phyloP scores from a whole-genome alignment of 2,329 filamentous ascomycete species.

The Fusarium buharicum region DNA sequence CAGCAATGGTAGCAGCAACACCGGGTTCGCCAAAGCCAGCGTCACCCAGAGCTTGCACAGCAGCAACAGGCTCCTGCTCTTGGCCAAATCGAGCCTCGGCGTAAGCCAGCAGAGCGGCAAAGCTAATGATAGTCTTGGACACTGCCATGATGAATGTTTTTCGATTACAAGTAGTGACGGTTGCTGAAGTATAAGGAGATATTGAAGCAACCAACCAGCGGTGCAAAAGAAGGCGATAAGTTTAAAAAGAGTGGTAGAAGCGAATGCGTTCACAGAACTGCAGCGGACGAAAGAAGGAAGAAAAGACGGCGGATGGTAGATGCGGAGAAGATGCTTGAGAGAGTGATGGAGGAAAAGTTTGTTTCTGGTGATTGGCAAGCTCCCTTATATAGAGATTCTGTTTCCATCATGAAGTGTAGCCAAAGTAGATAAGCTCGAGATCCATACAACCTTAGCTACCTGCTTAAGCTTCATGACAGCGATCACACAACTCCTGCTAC shows the following conservation, averaged over 20 bases:
- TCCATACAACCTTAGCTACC: conserved; percentile 13
- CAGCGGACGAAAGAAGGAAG: conserved; percentile 29
- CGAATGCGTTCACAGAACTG: conserved; percentile 48
- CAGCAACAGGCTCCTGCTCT: conserved; percentile 67
- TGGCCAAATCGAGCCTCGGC: conserved; percentile 70
- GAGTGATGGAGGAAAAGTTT: conserved; percentile 27
- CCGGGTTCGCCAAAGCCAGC: conserved; percentile 65
- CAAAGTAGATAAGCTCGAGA: conserved; percentile 34
- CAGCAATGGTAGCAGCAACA: conserved; percentile 71
- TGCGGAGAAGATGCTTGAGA: conserved; percentile 26
- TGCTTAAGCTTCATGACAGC: conserved; percentile 8
- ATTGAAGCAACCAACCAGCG: conserved; percentile 39
- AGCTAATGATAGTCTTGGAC: conserved; percentile 28
- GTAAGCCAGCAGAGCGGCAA: conserved; percentile 50
- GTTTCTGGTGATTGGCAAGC: conserved; percentile 22
- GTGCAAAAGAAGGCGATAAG: conserved; percentile 31
- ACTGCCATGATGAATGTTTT: conserved; percentile 16
- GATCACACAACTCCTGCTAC: conserved; percentile 37
- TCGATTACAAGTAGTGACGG: conserved; percentile 1
- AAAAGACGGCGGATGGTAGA: conserved; percentile 17
- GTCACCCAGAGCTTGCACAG: conserved; percentile 61
- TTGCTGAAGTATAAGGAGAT: conserved; percentile 12
- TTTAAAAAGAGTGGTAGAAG: conserved; percentile 39
- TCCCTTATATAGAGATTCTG: conserved; percentile 39
- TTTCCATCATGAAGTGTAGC: conserved; percentile 10